Percentiles rank a stretch among this genome's conserved stretches.
Evolutionary conservation across 129 eudicot genomes (phyloP).

Genomic region (Silybum marianum): DNA sequence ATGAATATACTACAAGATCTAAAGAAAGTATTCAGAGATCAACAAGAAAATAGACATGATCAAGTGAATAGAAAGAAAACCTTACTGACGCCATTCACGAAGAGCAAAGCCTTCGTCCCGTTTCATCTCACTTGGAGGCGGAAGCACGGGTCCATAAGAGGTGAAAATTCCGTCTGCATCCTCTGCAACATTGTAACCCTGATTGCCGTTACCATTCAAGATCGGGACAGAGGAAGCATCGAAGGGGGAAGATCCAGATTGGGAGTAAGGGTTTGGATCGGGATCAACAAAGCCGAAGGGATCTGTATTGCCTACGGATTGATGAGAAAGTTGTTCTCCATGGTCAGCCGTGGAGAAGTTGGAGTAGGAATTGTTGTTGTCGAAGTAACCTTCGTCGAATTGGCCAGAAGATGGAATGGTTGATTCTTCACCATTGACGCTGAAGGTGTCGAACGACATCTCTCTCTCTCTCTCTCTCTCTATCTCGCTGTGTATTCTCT

Average conservation of each 20-base stretch:
- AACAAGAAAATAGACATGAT: constrained; percentile 4
- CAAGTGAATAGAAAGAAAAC: neutral
- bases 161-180: constrained; percentile 66
- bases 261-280: constrained; percentile 33
- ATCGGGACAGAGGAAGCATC: constrained; percentile 43
- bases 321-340: constrained; percentile 33
- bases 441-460: constrained; percentile 48
- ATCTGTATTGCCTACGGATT: constrained; percentile 46
- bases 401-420: constrained; percentile 28
- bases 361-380: constrained; percentile 28
- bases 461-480: neutral
- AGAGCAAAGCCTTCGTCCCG: constrained; percentile 79
- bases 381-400: constrained; percentile 44
- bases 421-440: constrained; percentile 46
- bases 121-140: constrained; percentile 71
- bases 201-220: constrained; percentile 59
- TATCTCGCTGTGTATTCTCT: neutral
- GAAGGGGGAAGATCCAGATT: constrained; percentile 36
- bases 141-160: constrained; percentile 82
- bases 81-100: constrained; percentile 85
- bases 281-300: constrained; percentile 48
- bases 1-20: constrained; percentile 10
- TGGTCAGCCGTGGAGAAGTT: constrained; percentile 34
- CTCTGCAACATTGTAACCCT: constrained; percentile 40
- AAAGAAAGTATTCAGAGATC: neutral